A percentile compares a stretch with the other conserved stretches of the same genome.
Evolutionary conservation across 768 basidiomycete genomes (phyloP).

Genomic region (Russula olivacea): DNA sequence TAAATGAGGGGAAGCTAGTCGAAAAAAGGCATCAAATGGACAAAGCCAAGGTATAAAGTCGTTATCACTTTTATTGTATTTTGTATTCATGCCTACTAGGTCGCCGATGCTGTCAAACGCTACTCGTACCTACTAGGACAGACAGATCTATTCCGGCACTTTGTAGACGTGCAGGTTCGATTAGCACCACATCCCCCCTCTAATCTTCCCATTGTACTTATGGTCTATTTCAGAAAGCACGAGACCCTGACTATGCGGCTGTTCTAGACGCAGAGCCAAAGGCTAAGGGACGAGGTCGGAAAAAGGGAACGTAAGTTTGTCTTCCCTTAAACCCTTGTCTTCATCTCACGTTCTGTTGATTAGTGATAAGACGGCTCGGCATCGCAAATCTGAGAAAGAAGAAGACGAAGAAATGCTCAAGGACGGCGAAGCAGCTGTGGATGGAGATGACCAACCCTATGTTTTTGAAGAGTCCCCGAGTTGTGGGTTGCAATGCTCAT

Average conservation of each 20-base stretch:
- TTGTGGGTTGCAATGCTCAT: conserved; percentile 44
- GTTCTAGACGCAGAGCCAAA: conserved; percentile 84
- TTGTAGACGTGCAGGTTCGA: conserved; percentile 89
- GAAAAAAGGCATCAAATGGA: conserved; percentile 78
- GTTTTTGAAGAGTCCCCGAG: conserved; percentile 93
- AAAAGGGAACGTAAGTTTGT: conserved; percentile 60
- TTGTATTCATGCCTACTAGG: conserved; percentile 40
- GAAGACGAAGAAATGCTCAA: conserved; percentile 95
- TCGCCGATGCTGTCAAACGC: conserved; percentile 90
- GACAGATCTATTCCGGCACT: conserved; percentile 97
- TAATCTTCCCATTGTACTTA: background rate
- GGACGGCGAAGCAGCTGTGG: conserved; percentile 72
- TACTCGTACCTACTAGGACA: conserved; percentile 98
- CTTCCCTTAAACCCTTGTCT: background rate
- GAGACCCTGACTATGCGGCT: conserved; percentile 90
- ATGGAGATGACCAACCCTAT: conserved; percentile 83
- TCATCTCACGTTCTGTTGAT: conserved; percentile 1
- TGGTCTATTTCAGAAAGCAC: conserved; percentile 46
- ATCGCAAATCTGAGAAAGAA: conserved; percentile 95
- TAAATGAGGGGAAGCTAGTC: conserved; percentile 62
- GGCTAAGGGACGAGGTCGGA: conserved; percentile 77
- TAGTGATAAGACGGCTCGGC: conserved; percentile 73
- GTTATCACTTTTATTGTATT: background rate
- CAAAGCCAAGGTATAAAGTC: conserved; percentile 65
- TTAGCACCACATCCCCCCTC: background rate